Percentiles rank a stretch among this genome's conserved stretches.
phyloP scores from a whole-genome alignment of 768 basidiomycete genomes.

The Serpula lacrymans region DNA sequence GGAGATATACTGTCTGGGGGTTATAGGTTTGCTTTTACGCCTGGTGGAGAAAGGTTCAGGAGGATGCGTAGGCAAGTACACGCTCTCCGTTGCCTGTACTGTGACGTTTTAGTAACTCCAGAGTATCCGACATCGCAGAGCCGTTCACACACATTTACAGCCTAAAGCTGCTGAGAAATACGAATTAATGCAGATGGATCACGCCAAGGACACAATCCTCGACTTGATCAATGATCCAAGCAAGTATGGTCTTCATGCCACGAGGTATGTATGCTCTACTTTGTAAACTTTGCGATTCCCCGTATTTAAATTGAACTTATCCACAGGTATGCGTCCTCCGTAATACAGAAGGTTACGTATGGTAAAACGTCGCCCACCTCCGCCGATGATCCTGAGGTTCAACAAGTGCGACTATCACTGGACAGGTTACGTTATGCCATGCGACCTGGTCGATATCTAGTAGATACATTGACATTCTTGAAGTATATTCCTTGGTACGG shows the following conservation, averaged over 20 bases:
- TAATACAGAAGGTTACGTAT: conserved; percentile 44
- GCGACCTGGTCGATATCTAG: conserved; percentile 21
- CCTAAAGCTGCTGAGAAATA: too few relatives aligned
- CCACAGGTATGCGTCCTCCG: conserved; percentile 43
- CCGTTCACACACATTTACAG: too few relatives aligned
- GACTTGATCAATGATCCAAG: too few relatives aligned
- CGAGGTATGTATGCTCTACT: too few relatives aligned
- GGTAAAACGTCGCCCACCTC: conserved; percentile 49
- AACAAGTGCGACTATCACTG: conserved; percentile 15
- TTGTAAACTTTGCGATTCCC: conserved; percentile 23
- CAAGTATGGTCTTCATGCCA: too few relatives aligned
- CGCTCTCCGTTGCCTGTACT: too few relatives aligned
- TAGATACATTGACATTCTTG: conserved; percentile 27
- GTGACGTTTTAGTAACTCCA: too few relatives aligned
- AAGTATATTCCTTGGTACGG: conserved; percentile 55
- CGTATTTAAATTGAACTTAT: conserved; percentile 12
- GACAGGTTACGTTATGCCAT: conserved; percentile 20
- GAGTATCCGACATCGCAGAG: too few relatives aligned
- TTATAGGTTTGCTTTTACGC: conserved; percentile 52
- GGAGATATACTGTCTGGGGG: conserved; percentile 60
- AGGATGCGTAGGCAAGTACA: conserved; percentile 56
- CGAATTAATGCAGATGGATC: too few relatives aligned
- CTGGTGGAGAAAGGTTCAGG: conserved; percentile 56
- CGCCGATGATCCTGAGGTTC: conserved; percentile 12
- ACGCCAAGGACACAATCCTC: too few relatives aligned